Evolutionary conservation across 768 basidiomycete genomes (phyloP).

Genomic region (Aureoboletus auriporus): DNA sequence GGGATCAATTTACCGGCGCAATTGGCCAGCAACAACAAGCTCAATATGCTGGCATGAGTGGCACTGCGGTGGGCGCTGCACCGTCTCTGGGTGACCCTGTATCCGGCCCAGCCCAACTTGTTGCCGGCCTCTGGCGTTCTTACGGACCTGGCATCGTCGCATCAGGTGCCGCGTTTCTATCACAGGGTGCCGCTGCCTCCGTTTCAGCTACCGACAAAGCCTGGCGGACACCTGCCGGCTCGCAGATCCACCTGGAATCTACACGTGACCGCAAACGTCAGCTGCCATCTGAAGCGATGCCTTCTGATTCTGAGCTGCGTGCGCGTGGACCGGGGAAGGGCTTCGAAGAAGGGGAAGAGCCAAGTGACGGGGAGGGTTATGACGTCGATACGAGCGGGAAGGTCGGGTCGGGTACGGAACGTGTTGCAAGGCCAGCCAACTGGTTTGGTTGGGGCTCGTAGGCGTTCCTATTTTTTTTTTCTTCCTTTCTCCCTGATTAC

Average conservation of each 20-base stretch:
- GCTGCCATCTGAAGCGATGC: slow-evolving; percentile 32
- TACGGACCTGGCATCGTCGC: slow-evolving; percentile 75
- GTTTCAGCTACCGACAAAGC: slow-evolving; percentile 25
- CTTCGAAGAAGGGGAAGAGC: slow-evolving; percentile 71
- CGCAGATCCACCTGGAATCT: slow-evolving; percentile 30
- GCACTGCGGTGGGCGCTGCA: slow-evolving; percentile 30
- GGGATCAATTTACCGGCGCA: slow-evolving; percentile 57
- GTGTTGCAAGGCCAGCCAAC: slow-evolving; percentile 28
- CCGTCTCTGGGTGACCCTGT: slow-evolving; percentile 50
- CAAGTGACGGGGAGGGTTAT: slow-evolving; percentile 66
- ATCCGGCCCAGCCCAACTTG: slow-evolving; percentile 63
- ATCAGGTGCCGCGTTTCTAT: slow-evolving; percentile 59
- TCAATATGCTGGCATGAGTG: slow-evolving; percentile 12
- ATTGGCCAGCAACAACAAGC: slow-evolving; percentile 40
- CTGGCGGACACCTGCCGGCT: slow-evolving; percentile 27
- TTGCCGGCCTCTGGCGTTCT: slow-evolving; percentile 67
- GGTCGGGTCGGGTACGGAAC: slow-evolving; percentile 12
- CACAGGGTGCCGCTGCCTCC: slow-evolving; percentile 45
- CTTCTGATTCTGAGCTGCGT: slow-evolving; percentile 40
- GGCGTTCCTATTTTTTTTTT: background rate
- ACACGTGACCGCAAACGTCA: slow-evolving; percentile 45
- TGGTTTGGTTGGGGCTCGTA: slow-evolving; percentile 33
- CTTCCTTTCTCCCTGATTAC: background rate
- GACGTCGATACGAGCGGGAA: slow-evolving; percentile 32
- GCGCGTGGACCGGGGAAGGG: slow-evolving; percentile 41